Percentiles rank a stretch among this genome's conserved stretches.
These are phyloP conservation scores for Ambispora gerdemannii DNA, from an alignment of 192 early-diverging fungal genomes.

Conservation along the genomic window DNA sequence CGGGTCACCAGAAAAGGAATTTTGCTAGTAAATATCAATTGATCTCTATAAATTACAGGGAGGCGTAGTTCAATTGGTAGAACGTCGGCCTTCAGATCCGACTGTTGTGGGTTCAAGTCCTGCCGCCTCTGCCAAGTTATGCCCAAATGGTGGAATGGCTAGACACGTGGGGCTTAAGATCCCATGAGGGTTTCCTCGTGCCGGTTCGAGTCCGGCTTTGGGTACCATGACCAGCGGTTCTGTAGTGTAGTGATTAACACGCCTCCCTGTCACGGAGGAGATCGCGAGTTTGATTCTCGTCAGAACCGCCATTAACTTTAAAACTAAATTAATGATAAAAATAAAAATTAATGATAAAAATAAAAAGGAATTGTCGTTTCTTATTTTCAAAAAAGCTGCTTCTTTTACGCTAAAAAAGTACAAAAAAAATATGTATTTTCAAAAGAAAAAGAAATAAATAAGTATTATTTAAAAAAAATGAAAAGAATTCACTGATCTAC, in stretches of 20 bases:
- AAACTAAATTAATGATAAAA: conserved; percentile 24
- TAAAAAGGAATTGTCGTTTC: not conserved
- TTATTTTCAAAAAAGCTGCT: conserved; percentile 19
- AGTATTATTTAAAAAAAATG: conserved; percentile 16
- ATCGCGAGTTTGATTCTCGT: conserved; percentile 20
- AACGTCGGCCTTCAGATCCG: conserved; percentile 25
- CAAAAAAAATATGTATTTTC: conserved; percentile 26
- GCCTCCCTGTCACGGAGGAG: conserved; percentile 8
- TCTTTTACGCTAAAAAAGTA: conserved; percentile 21
- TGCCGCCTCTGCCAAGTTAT: conserved; percentile 20
- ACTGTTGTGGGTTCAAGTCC: conserved; percentile 17
- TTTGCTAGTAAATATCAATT: conserved; percentile 3
- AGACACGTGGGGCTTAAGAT: conserved; percentile 23
- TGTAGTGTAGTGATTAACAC: conserved; percentile 17
- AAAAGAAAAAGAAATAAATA: conserved; percentile 25
- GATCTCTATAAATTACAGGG: not conserved
- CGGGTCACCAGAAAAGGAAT: conserved; percentile 4
- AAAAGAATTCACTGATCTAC: not conserved
- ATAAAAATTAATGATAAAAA: conserved; percentile 25
- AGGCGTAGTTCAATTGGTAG: conserved; percentile 25
- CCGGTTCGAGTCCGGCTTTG: conserved; percentile 21
- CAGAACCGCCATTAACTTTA: conserved; percentile 16
- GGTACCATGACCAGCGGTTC: conserved; percentile 16
- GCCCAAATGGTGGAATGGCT: conserved; percentile 17
- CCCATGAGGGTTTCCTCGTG: not conserved